phyloP scores from a whole-genome alignment of 345 rosid genomes.

The Rhodamnia rubescens region DNA sequence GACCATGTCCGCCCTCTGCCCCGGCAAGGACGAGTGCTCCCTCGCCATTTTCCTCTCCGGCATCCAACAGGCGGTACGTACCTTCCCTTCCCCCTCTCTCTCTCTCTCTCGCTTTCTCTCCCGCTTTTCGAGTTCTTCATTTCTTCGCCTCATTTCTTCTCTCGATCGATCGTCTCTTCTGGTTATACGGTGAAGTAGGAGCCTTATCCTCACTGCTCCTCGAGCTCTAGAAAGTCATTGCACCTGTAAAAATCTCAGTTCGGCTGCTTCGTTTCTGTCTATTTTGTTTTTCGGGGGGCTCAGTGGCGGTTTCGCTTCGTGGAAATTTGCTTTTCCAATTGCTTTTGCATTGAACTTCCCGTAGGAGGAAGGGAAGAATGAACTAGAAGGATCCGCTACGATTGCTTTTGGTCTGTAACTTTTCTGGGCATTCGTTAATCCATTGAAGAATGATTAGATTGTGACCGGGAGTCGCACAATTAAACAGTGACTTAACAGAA shows the following conservation, averaged over 20 bases:
- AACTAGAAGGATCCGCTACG: too few relatives aligned
- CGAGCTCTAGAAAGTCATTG: neutral
- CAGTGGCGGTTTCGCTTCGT: neutral
- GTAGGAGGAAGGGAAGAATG: neutral
- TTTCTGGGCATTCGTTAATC: neutral
- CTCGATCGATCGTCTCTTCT: neutral
- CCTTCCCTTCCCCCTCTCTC: neutral
- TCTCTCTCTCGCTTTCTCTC: neutral
- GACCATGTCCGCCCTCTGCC: slow-evolving; percentile 74
- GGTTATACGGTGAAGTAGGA: neutral
- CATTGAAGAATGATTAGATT: neutral
- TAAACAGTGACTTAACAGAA: neutral
- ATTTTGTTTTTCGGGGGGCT: neutral
- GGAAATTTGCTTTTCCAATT: neutral
- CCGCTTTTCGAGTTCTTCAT: neutral
- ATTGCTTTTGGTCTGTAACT: neutral
- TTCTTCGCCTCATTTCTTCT: neutral
- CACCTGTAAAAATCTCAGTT: neutral
- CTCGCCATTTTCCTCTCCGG: slow-evolving; percentile 83
- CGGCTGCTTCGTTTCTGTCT: neutral
- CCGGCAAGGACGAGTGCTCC: slow-evolving; percentile 56
- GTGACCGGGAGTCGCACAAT: neutral
- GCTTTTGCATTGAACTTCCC: neutral
- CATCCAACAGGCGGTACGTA: slow-evolving; percentile 64
- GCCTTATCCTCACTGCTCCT: neutral